Percentiles rank a stretch among this genome's conserved stretches.
These are phyloP conservation scores for Sphagnum fallax DNA, from an alignment of 228 moss, liverwort and hornwort genomes.

Conservation along the genomic window DNA sequence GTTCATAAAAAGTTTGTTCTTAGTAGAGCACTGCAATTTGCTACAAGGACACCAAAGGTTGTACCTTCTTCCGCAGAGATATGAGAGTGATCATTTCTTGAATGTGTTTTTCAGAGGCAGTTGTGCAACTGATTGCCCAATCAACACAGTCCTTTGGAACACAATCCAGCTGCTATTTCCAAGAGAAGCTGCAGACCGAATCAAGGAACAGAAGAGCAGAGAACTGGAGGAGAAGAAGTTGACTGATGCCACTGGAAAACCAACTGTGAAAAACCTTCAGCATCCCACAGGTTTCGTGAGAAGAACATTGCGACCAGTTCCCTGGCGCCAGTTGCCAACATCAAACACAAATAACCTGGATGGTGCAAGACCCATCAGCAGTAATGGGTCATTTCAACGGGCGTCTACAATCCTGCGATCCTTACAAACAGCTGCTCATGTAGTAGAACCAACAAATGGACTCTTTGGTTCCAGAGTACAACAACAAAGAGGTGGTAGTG, in stretches of 20 bases:
- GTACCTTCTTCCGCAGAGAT: not conserved
- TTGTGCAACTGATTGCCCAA: constrained; percentile 19
- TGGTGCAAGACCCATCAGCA: constrained; percentile 8
- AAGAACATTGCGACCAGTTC: constrained; percentile 24
- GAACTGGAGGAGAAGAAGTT: constrained; percentile 5
- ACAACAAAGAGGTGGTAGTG: not conserved
- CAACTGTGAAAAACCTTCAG: constrained; percentile 1
- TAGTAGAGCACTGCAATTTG: too few species aligned
- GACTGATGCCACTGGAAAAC: constrained; percentile 2
- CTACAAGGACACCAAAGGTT: not conserved
- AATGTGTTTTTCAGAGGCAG: constrained; percentile 11
- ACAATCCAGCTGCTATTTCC: constrained; percentile 52
- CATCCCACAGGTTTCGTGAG: constrained; percentile 30
- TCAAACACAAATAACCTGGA: constrained; percentile 11
- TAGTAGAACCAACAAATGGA: not conserved
- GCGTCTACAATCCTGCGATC: constrained; percentile 19
- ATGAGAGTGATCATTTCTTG: not conserved
- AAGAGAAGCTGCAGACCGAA: constrained; percentile 29
- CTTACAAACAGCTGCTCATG: not conserved
- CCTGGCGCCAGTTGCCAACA: constrained; percentile 37
- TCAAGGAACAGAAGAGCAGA: constrained; percentile 19
- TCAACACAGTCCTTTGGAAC: constrained; percentile 54
- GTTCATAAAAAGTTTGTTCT: too few species aligned
- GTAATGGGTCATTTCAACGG: constrained; percentile 23
- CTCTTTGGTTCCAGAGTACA: constrained; percentile 5